These are phyloP conservation scores for cucumber (Cucumis sativus) DNA, from an alignment of 306 rosid genomes.

Conservation along the genomic window DNA sequence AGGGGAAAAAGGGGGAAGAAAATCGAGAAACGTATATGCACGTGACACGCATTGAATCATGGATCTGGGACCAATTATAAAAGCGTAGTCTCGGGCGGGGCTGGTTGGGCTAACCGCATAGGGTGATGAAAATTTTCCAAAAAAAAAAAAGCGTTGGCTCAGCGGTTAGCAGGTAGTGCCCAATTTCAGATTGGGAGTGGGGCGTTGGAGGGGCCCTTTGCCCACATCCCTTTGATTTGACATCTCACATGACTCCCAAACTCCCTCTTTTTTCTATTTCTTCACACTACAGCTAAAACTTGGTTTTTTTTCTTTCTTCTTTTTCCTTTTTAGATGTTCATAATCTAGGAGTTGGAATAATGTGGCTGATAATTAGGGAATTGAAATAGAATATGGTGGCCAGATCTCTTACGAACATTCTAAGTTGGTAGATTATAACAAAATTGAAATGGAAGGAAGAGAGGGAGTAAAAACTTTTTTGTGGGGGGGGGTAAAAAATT, in stretches of 20 bases:
- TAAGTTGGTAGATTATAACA: background rate
- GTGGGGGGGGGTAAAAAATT: background rate
- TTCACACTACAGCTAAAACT: background rate
- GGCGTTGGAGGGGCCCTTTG: constrained; percentile 13
- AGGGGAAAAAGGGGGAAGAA: background rate
- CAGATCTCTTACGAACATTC: background rate
- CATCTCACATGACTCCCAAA: constrained; percentile 17
- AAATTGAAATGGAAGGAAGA: background rate
- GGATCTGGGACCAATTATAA: constrained; percentile 34
- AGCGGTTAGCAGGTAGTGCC: constrained; percentile 28
- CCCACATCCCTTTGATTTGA: constrained; percentile 30
- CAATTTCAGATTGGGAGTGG: constrained; percentile 23
- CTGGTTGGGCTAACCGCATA: constrained; percentile 1
- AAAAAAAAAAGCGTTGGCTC: constrained; percentile 14
- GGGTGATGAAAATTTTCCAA: background rate
- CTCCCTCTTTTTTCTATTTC: background rate
- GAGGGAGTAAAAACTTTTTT: too few species aligned
- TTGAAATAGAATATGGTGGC: background rate
- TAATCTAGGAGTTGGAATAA: background rate
- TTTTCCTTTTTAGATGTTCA: background rate
- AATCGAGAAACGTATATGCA: constrained; percentile 42
- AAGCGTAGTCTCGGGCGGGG: constrained; percentile 7
- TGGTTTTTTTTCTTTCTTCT: background rate
- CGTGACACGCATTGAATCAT: constrained; percentile 64
- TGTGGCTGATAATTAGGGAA: background rate